Evolutionary conservation across 352 stramenopile genomes (phyloP), one percentile per base, ranked within the genome.

Genomic region (Vaucheria bursata): DNA sequence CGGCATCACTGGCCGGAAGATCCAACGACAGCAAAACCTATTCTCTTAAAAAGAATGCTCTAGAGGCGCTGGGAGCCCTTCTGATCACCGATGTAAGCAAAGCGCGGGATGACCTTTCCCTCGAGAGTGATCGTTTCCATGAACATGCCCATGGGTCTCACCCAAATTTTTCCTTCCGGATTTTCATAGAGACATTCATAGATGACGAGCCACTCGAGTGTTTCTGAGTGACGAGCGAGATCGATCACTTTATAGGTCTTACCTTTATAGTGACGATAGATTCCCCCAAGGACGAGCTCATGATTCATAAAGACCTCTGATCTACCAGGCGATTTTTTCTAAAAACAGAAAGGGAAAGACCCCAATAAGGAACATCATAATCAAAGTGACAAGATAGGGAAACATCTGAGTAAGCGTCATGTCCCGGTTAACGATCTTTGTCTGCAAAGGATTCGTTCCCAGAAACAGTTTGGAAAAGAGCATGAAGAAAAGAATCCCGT

Each of bases 211-310:
- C 25, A 18, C 25, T 59, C 45, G 45, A 59, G 45, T 25, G 45
- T 59, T 59, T 59, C 45, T 59, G 45, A 59, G 25, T 59, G 45
- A 25, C 45, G 45, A 59, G 25, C 45, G 45, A 59, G 12, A 59
- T 25, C 12, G 12, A 59, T 18, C 12, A 59, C 18, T 18, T 25
- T 18, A 25, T 59, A 59, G 12, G 25, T 59, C 45, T 59, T 59
- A 18, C 45, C 45, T 59, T 59, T 59, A 25, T 59, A 59, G 45
- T 59, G 45, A 59, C 45, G 45, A 59, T 59, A 59, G 25, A 59
- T 59, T 59, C 45, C 45, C 18, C 45, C 45, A n/a, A n/a, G n/a
- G n/a, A n/a, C n/a, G n/a, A n/a, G n/a, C n/a, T n/a, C n/a, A n/a
- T n/a, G n/a, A n/a, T n/a, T n/a, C n/a, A n/a, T n/a, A n/a, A n/a